Base-by-base conservation (phyloP, 176 grass and related monocot species). In the Aegilops speltoides region DNA sequence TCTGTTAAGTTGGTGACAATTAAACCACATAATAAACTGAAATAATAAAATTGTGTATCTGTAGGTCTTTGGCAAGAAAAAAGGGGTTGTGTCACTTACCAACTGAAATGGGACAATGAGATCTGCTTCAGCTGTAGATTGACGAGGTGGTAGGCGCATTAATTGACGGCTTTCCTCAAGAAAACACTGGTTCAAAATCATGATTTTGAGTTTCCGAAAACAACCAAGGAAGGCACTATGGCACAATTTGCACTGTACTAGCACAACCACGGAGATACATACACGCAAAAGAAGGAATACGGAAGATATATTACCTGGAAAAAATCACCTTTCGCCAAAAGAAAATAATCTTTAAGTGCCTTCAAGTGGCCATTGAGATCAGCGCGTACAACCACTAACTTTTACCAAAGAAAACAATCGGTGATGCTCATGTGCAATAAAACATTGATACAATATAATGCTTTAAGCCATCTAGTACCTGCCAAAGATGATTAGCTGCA, bases 271-370 rank as follows among this genome's bases (percentile, higher is more conserved):
- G 28, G 56, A 86, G 22, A 70, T 20, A n/a, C 37, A 54, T 36
- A 77, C 38, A 60, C 29, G 28, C 85, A 20, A 68, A 40, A 23
- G 7, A 93, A 83, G 15, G 14, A 84, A 67, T 50, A 37, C 10
- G 2, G 48, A 64, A 65, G 31, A 87, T 56, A 62, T 36, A 37
- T 69, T 91, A 96, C 97, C 94, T 98, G 97, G 71, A 98, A 98
- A 92, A 98, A 98, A 87, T 98, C 97, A 71, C 97, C 97, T 94
- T 98, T 98, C n/a, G 94, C 97, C 82, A 98, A 93, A 66, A 98
- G 90, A 93, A 98, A 98, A 92, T 98, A 98, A 87, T 98, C 94
- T 84, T 98, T 98, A 48, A 98, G 86, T 66, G 94, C 97, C 88
- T 93, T 98, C 90, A 98, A 84, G 82, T 98, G 97, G 25, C 97